These are phyloP conservation scores for Neurospora sp. DNA, from an alignment of 2,329 filamentous ascomycete species.

Conservation along the genomic window DNA sequence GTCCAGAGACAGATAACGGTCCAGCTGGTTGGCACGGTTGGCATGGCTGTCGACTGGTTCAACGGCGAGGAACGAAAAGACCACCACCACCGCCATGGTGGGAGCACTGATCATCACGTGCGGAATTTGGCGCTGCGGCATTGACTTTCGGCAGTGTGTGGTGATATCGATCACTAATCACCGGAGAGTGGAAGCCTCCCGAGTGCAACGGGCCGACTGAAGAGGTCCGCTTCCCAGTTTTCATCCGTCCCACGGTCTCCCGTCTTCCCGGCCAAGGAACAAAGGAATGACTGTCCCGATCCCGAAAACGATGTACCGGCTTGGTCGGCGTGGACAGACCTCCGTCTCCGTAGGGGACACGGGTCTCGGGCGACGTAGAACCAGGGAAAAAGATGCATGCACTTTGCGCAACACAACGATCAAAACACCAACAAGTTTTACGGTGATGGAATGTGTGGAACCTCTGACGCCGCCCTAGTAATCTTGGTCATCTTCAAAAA, in stretches of 20 bases:
- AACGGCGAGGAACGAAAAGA: not conserved
- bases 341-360: not conserved
- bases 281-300: not conserved
- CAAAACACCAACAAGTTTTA: not conserved
- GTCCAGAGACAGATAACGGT: not conserved
- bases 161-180: not conserved
- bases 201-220: not conserved
- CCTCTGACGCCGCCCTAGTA: constrained; percentile 82
- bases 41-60: not conserved
- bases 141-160: not conserved
- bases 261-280: not conserved
- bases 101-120: not conserved
- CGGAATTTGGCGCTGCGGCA: not conserved
- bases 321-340: not conserved
- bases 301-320: not conserved
- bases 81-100: not conserved
- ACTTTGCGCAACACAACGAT: not conserved
- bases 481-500: constrained; percentile 27
- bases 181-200: not conserved
- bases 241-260: not conserved
- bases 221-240: not conserved
- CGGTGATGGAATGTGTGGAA: constrained; percentile 49
- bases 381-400: not conserved
- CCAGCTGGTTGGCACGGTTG: not conserved
- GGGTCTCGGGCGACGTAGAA: not conserved